Percentiles rank a stretch among this genome's conserved stretches.
phyloP scores from a whole-genome alignment of 2,329 filamentous ascomycete genomes.

The Clonostachys sp. region DNA sequence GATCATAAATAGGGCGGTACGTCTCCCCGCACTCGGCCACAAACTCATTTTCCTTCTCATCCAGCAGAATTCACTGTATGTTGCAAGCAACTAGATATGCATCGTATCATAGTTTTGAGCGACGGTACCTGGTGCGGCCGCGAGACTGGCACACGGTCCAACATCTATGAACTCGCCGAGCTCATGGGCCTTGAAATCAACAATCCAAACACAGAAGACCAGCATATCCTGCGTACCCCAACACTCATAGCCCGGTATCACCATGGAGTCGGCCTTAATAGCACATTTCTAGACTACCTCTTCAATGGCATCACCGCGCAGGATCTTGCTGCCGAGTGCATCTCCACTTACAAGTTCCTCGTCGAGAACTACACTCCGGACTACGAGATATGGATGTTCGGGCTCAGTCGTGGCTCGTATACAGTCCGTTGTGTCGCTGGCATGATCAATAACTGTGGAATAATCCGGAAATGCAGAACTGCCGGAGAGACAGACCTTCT shows the following conservation, averaged over 20 bases:
- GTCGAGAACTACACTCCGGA: constrained; percentile 11
- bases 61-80: too few species aligned
- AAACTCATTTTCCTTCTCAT: too few species aligned
- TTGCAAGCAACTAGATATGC: background rate
- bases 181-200: constrained; percentile 6
- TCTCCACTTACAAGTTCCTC: constrained; percentile 7
- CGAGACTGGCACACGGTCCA: constrained; percentile 7
- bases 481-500: constrained; percentile 1
- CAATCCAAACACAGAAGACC: background rate
- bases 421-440: constrained; percentile 14
- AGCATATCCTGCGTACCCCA: background rate
- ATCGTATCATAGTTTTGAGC: constrained; percentile 5
- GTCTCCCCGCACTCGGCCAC: too few species aligned
- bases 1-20: too few species aligned
- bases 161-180: constrained; percentile 9
- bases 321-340: constrained; percentile 7
- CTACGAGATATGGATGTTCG: constrained; percentile 16
- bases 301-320: constrained; percentile 5
- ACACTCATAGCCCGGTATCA: background rate
- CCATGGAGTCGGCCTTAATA: constrained; percentile 1
- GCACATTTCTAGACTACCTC: constrained; percentile 6
- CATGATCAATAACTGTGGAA: constrained; percentile 21
- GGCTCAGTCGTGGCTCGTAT: constrained; percentile 16
- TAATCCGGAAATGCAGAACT: constrained; percentile 8
- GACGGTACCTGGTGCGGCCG: constrained; percentile 14